These are phyloP conservation scores for Fusarium verticillioides DNA, from an alignment of 2,329 filamentous ascomycete species.

Conservation along the genomic window DNA sequence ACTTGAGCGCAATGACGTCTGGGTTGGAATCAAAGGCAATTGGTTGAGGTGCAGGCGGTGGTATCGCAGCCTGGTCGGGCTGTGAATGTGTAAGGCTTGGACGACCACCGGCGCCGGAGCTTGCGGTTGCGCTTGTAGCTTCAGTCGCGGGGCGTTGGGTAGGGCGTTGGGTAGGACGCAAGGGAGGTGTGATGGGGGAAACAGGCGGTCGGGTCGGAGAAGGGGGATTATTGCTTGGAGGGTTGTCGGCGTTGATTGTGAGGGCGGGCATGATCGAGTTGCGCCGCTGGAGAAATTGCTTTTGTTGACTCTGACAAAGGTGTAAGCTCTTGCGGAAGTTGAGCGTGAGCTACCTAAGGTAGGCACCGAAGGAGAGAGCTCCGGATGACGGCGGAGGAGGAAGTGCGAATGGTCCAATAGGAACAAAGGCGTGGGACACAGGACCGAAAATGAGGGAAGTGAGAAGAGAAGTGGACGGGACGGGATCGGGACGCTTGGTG, in stretches of 20 bases:
- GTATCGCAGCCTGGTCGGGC: conserved; percentile 53
- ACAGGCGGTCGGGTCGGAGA: conserved; percentile 63
- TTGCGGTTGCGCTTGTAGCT: conserved; percentile 26
- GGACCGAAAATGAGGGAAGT: not conserved
- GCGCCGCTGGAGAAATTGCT: conserved; percentile 6
- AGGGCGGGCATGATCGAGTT: conserved; percentile 46
- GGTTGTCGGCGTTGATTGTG: conserved; percentile 47
- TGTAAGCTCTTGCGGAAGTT: conserved; percentile 9
- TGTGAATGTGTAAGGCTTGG: conserved; percentile 60
- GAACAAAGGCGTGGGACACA: not conserved
- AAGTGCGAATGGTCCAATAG: conserved; percentile 9
- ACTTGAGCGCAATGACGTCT: conserved; percentile 87
- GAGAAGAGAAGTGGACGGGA: not conserved
- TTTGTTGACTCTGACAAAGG: conserved; percentile 11
- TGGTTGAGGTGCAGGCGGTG: conserved; percentile 61
- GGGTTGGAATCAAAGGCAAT: conserved; percentile 75
- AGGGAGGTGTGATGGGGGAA: conserved; percentile 66
- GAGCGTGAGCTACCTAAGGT: not conserved
- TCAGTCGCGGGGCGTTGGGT: conserved; percentile 45
- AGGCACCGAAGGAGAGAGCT: conserved; percentile 21
- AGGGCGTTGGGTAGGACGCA: conserved; percentile 51
- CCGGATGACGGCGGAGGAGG: conserved; percentile 1
- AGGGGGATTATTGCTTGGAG: conserved; percentile 49
- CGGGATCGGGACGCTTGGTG: not conserved
- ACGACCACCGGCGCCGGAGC: conserved; percentile 44